phyloP scores from a whole-genome alignment of 2,329 filamentous ascomycete species.

The Onygena corvina region DNA sequence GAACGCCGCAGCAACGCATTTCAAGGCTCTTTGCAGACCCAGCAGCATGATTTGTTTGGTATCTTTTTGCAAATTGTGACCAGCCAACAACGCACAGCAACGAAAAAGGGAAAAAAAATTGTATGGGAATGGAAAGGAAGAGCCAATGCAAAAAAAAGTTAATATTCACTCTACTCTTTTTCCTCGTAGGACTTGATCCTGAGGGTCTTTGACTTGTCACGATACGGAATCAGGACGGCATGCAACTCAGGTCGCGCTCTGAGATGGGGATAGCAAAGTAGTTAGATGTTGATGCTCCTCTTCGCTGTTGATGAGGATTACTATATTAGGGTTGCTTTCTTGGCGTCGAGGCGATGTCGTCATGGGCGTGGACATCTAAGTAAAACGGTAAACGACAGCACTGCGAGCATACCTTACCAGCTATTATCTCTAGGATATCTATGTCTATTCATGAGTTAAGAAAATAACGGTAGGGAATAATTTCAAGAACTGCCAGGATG shows the following conservation, averaged over 20 bases:
- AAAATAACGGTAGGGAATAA: neutral
- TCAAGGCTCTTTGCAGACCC: constrained; percentile 7
- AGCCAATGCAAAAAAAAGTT: constrained; percentile 7
- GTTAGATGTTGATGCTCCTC: too few relatives aligned
- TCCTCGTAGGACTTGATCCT: too few relatives aligned
- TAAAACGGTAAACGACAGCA: too few relatives aligned
- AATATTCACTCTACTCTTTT: constrained; percentile 1
- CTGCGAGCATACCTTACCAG: neutral
- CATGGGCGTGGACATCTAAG: too few relatives aligned
- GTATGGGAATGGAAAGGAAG: constrained; percentile 10
- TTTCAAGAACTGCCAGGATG: constrained; percentile 3
- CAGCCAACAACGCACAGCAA: neutral
- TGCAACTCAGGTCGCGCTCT: too few relatives aligned
- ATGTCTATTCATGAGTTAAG: too few relatives aligned
- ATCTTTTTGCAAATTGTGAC: constrained; percentile 12
- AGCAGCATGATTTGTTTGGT: constrained; percentile 11
- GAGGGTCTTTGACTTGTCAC: too few relatives aligned
- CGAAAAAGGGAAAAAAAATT: constrained; percentile 1
- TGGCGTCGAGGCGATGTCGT: too few relatives aligned
- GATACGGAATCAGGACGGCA: too few relatives aligned
- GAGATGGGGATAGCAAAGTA: too few relatives aligned
- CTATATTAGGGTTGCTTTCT: too few relatives aligned
- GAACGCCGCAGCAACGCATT: constrained; percentile 4
- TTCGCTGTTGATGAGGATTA: too few relatives aligned
- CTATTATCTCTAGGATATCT: neutral